Conservation (phyloP, 192 early-diverging fungal genomes). For the Mortierella alpina region DNA sequence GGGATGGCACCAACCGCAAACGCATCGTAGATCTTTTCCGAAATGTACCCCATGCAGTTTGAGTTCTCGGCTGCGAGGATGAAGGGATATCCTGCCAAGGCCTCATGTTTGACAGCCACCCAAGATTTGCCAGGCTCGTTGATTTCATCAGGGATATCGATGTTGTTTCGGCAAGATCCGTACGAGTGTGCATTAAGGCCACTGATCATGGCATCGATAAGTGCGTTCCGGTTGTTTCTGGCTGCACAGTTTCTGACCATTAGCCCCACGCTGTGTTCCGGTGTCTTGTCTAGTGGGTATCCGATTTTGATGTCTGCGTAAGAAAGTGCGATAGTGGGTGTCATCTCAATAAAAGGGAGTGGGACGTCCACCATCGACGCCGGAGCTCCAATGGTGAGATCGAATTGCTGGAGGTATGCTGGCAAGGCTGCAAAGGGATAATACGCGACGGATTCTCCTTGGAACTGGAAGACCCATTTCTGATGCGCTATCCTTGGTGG, state of each 20-base stretch:
- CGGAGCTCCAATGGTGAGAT: slow-evolving; percentile 19
- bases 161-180: slow-evolving; percentile 13
- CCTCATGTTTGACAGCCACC: slow-evolving; percentile 1
- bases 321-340: background rate
- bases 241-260: slow-evolving; percentile 17
- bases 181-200: slow-evolving; percentile 20
- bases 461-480: slow-evolving; percentile 5
- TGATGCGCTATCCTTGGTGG: slow-evolving; percentile 15
- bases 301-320: background rate
- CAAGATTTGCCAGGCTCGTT: no score
- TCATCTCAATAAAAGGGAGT: slow-evolving; percentile 7
- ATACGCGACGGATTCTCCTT: slow-evolving; percentile 2
- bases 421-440: slow-evolving; percentile 6
- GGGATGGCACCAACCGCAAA: slow-evolving; percentile 16
- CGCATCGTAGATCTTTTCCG: slow-evolving; percentile 35
- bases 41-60: slow-evolving; percentile 24
- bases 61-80: slow-evolving; percentile 23
- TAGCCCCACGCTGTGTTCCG: slow-evolving; percentile 6
- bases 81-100: slow-evolving; percentile 15
- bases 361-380: slow-evolving; percentile 7
- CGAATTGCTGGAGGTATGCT: slow-evolving; percentile 3
- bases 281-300: background rate
- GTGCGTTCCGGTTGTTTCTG: slow-evolving; percentile 6
- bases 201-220: slow-evolving; percentile 1
- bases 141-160: slow-evolving; percentile 4